Conservation (phyloP, 2,329 filamentous ascomycete species). For the Sporothrix brasiliensis region DNA sequence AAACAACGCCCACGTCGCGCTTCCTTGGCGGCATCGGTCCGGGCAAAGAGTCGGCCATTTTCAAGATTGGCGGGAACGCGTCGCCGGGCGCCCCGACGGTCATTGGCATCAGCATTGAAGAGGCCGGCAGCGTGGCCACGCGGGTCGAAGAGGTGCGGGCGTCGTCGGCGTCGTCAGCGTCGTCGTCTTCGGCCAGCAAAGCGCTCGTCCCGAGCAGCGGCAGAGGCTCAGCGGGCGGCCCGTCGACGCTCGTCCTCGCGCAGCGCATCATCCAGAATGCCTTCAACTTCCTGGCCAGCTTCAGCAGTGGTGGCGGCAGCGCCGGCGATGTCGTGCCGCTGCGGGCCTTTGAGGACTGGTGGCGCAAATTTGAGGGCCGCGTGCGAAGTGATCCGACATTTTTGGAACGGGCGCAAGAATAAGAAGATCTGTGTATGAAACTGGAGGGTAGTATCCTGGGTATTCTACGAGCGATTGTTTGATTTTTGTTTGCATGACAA, state of each 20-base stretch:
- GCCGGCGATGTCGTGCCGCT: constrained; percentile 86
- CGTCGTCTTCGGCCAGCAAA: constrained; percentile 40
- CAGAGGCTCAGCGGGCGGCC: not conserved
- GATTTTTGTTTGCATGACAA: not conserved
- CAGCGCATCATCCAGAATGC: constrained; percentile 95
- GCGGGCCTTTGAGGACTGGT: constrained; percentile 96
- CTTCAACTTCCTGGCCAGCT: constrained; percentile 93
- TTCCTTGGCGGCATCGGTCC: constrained; percentile 88
- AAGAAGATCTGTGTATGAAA: not conserved
- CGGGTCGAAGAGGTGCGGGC: constrained; percentile 65
- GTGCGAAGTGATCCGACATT: constrained; percentile 86
- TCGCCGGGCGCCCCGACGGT: constrained; percentile 47
- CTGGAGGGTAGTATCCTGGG: not conserved
- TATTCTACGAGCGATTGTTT: constrained; percentile 11
- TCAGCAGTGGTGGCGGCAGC: constrained; percentile 59
- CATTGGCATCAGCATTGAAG: constrained; percentile 81
- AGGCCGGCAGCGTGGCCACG: constrained; percentile 68
- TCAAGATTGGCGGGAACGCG: constrained; percentile 63
- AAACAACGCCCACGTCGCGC: constrained; percentile 47
- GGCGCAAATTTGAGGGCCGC: constrained; percentile 90
- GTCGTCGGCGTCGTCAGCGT: constrained; percentile 37
- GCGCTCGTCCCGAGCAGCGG: constrained; percentile 37
- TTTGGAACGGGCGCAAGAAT: constrained; percentile 63
- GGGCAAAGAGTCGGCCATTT: constrained; percentile 89
- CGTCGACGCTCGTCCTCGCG: constrained; percentile 73